Evolutionary conservation across 2,329 filamentous ascomycete species (phyloP), one percentile per base, ranked within the genome.

Genomic region (Phialemonium atrogriseum): DNA sequence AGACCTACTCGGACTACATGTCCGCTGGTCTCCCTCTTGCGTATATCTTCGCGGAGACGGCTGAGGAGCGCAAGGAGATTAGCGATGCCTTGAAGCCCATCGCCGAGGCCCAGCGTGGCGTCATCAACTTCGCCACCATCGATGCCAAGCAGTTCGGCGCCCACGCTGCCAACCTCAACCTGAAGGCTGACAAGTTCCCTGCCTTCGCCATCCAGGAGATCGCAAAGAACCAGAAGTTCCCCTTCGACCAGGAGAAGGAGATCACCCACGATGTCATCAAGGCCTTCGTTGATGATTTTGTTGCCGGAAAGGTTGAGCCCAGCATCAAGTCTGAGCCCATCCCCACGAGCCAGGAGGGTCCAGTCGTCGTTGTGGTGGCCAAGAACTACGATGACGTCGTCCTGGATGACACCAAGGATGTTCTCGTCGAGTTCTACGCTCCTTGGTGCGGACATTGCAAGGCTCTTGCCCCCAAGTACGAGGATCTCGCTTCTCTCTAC

Each of bases 371-470:
- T 39, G 73, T 98, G 36, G 91, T 98, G 36, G 91, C 89, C 58
- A 84, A 94, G 68, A 89, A 75, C 67, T 98, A 95, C 74, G 72
- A 94, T 43, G 74, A 93, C 7, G 66, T 96, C 46, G 88, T 98
- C 52, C 73, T 95, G 34, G 82, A 98, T 56, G 82, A 94, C 60
- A 73, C 80, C 56, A 96, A 96, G 81, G 91, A 98, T 61, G 91
- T 98, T 37, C 76, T 98, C 46, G 66, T 98, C 43, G 91, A 98
- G 71, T 96, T 94, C 70, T 98, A 98, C 68, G 91, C 91, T 38
- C 91, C 91, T 43, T 98, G 91, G 91, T 98, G 91, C 60, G 91
- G 91, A 49, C 91, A 98, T 77, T 98, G 91, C 85, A 96, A 96
- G 77, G 88, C 78, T 61, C 81, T 98, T 41, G 89, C 91, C 35